Base-by-base conservation (phyloP, 805 yeast species). In the Ogataea nonfermentans region DNA sequence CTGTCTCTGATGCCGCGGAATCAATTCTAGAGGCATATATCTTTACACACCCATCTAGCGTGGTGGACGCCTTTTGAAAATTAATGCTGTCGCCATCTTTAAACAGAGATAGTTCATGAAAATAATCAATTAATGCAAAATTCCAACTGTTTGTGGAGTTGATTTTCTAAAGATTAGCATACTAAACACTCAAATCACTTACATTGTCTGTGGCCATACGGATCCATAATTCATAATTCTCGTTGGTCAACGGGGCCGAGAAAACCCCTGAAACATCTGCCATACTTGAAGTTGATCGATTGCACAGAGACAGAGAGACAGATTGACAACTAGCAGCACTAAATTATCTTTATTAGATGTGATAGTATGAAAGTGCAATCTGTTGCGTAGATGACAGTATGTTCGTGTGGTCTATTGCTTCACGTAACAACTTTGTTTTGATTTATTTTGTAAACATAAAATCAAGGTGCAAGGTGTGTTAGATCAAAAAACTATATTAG, bases 41-140 rank as follows among this genome's bases (percentile, higher is more conserved):
- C 65, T 89, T 89, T 24, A 90, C 91, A 68, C 97, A 90, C 0
- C 97, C 97, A 55, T 90, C 97, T 15, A 91, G 67, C 1, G 97
- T 87, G 3, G 95, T 88, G 0, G 93, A 79, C 0, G 97, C 98
- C 50, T 81, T 78, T 59, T 87, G 96, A 60, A 91, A 90, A 59
- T 89, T 88, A 53, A 90, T 85, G 28, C 79, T 73, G 40, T 83
- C 88, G 4, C 88, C 83, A 37, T 83, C 95, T 49, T 77, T 74
- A 32, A 86, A 69, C 20, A 87, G 74, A 19, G 84, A 75, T 62
- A 88, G 69, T 54, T 87, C 95, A 55, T 89, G 84, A 57, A 90
- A 90, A 61, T 89, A 90, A 61, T 90, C 97, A 54, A 90, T 90
- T 53, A 90, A 70, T 0, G 90, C 95, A 56, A 88, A 79, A 52